phyloP scores from a whole-genome alignment of 345 rosid species.

The Eucalyptus pumila region DNA sequence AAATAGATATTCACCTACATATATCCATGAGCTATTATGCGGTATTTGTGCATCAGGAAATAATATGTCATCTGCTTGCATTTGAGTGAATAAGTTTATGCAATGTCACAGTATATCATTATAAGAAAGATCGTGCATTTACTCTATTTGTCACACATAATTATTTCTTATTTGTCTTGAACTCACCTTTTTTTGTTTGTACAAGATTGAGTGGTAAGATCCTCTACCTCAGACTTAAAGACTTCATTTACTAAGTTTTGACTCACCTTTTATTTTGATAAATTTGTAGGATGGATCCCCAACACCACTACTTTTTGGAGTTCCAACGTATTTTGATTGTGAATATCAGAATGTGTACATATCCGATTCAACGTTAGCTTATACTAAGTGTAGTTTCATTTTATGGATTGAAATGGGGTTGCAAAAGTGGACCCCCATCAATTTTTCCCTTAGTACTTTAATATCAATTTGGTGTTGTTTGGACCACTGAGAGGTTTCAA shows the following conservation, averaged over 20 bases:
- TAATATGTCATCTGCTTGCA: no score
- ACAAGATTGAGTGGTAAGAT: not conserved
- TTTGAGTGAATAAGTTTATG: no score
- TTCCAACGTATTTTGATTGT: no score
- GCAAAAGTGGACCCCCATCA: not conserved
- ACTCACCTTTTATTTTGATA: not conserved
- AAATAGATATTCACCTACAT: no score
- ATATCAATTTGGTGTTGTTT: not conserved
- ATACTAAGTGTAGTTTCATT: not conserved
- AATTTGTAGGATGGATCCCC: not conserved
- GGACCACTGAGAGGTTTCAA: not conserved
- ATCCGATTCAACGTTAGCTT: no score
- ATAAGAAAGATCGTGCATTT: no score
- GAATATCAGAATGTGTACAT: no score
- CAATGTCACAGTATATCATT: no score
- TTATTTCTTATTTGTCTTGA: not conserved
- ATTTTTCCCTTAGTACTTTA: not conserved
- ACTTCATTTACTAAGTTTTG: not conserved
- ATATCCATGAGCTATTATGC: no score
- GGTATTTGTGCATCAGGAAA: no score
- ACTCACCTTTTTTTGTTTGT: not conserved
- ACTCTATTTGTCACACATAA: no score
- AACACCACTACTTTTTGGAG: not conserved
- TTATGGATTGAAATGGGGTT: not conserved
- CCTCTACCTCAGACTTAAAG: not conserved